A percentile compares a stretch with the other conserved stretches of the same genome.
Conservation (phyloP, 208 protist species). For the Crithidia expoeki region DNA sequence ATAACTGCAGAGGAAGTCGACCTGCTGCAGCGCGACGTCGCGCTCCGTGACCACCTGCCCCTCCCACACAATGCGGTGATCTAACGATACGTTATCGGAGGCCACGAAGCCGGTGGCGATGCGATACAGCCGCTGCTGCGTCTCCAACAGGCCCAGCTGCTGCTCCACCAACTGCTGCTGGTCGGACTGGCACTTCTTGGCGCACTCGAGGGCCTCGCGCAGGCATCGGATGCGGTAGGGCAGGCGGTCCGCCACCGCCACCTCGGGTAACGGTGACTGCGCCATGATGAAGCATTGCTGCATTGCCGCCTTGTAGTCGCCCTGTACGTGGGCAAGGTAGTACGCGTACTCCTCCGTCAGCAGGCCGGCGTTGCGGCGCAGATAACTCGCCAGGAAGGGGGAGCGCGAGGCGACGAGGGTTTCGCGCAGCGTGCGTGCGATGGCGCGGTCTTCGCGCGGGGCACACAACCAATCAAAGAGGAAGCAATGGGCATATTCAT, state of each 20-base stretch:
- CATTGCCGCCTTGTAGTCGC: constrained; percentile 71
- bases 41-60: constrained; percentile 64
- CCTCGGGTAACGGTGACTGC: constrained; percentile 56
- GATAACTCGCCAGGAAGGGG: constrained; percentile 73
- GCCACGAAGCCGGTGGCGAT: constrained; percentile 69
- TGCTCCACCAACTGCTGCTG: constrained; percentile 71
- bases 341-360: constrained; percentile 81
- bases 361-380: constrained; percentile 56
- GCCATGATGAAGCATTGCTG: constrained; percentile 76
- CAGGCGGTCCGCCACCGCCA: constrained; percentile 76
- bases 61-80: constrained; percentile 39
- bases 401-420: constrained; percentile 70
- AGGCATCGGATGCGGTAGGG: constrained; percentile 69
- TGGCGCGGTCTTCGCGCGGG: constrained; percentile 61
- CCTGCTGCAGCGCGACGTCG: constrained; percentile 68
- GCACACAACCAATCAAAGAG: constrained; percentile 86
- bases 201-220: constrained; percentile 74
- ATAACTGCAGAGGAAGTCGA: constrained; percentile 61
- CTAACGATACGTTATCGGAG: constrained; percentile 54
- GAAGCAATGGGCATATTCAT: constrained; percentile 85
- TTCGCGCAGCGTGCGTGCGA: constrained; percentile 60
- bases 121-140: constrained; percentile 69
- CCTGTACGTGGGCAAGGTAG: constrained; percentile 69
- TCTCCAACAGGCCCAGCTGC: constrained; percentile 65
- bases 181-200: constrained; percentile 68